Base-by-base conservation (phyloP, 345 rosid species). In the Pistacia atlantica region DNA sequence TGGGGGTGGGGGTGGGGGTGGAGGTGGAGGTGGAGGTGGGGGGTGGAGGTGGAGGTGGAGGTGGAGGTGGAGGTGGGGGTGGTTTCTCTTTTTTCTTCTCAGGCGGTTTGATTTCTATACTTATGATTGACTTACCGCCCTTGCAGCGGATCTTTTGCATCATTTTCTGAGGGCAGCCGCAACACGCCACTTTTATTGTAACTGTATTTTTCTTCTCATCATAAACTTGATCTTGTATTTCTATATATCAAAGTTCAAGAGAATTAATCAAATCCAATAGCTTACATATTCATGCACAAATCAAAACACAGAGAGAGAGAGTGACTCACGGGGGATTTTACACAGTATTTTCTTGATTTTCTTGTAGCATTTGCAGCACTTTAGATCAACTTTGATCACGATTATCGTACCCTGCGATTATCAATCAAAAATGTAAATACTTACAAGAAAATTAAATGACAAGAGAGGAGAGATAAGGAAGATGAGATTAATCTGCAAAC, bases 281-380 rank as follows among this genome's bases (percentile, higher is more conserved):
- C 33, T 31, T 31, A 31, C 33, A 31, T 31, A 31, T 31, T 31
- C 33, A 31, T 1, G 11, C 51, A 46, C 1, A 46, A n/a, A 10
- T 2, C 38, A 1, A 52, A 1, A 22, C 1, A 54, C 25, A 55
- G 38, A 38, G 28, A 55, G 38, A 38, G 28, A 51, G 0, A 31
- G 33, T 1, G 91, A 86, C 97, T 46, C 51, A 46, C 51, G 51
- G 80, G 93, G 95, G 60, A 85, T 80, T 75, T 80, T 73, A 71
- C 90, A 87, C 8, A 92, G 93, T 22, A 89, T 72, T 72, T 85
- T 87, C 90, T 87, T 94, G 65, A 92, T 90, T 80, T 91, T 92
- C 86, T 70, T 83, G 84, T 75, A 81, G 83, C 97, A 92, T 68
- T 84, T 82, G 3, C 58, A 37, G 65, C 98, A 94, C 16, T 79